Conservation (phyloP, 2,329 filamentous ascomycete genomes). For the Oidium heveae region DNA sequence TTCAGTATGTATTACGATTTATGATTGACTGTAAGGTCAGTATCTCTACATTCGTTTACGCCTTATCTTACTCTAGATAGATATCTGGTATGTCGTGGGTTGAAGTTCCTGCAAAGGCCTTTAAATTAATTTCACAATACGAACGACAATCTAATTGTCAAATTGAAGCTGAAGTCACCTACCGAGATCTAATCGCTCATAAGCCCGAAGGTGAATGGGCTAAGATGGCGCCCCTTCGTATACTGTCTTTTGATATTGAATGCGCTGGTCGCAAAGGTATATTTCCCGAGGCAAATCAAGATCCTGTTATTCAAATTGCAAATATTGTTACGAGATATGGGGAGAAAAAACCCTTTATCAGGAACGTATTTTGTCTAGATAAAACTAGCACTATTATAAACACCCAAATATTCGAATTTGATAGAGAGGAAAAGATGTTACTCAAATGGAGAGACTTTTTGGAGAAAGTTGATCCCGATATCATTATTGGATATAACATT, state of each 20-base stretch:
- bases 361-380: slow-evolving; percentile 90
- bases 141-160: slow-evolving; percentile 78
- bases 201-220: slow-evolving; percentile 83
- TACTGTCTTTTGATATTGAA: slow-evolving; percentile 95
- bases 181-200: slow-evolving; percentile 64
- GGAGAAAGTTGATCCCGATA: slow-evolving; percentile 74
- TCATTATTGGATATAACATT: slow-evolving; percentile 98
- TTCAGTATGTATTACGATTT: slow-evolving; percentile 83
- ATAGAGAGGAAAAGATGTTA: slow-evolving; percentile 72
- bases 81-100: slow-evolving; percentile 97
- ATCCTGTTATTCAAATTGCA: slow-evolving; percentile 94
- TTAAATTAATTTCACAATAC: slow-evolving; percentile 38
- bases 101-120: slow-evolving; percentile 51
- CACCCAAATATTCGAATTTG: slow-evolving; percentile 69
- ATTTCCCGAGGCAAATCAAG: slow-evolving; percentile 75
- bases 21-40: slow-evolving; percentile 84
- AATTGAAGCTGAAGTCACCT: slow-evolving; percentile 73
- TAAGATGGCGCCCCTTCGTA: slow-evolving; percentile 84
- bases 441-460: slow-evolving; percentile 77
- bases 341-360: slow-evolving; percentile 83
- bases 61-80: slow-evolving; percentile 16
- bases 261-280: slow-evolving; percentile 93
- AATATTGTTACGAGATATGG: slow-evolving; percentile 88
- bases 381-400: slow-evolving; percentile 85
- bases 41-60: background rate